phyloP scores from a whole-genome alignment of 2,329 filamentous ascomycete species.

The Colletotrichum agaves region DNA sequence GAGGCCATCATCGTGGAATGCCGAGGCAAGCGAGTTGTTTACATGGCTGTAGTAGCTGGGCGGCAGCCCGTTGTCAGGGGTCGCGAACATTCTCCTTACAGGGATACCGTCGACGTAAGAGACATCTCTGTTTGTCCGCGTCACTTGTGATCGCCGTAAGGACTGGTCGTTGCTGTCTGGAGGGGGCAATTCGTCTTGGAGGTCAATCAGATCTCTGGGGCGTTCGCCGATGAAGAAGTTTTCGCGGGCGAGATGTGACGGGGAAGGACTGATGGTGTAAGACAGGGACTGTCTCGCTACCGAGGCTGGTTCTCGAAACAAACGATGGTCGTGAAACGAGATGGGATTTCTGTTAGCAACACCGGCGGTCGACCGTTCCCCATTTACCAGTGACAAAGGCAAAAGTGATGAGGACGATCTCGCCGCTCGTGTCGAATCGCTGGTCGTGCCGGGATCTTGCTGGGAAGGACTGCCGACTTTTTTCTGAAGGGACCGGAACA shows the following conservation, averaged over 20 bases:
- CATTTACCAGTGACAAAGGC: background rate
- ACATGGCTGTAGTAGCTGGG: slow-evolving; percentile 44
- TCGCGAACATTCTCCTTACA: slow-evolving; percentile 44
- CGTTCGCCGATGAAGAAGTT: background rate
- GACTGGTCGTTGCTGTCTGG: too few species aligned
- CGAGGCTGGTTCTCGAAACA: background rate
- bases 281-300: background rate
- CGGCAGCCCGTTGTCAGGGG: slow-evolving; percentile 27
- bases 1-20: slow-evolving; percentile 47
- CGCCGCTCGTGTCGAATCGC: background rate
- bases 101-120: slow-evolving; percentile 41
- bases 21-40: slow-evolving; percentile 45
- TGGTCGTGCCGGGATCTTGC: background rate
- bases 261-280: background rate
- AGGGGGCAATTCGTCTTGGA: too few species aligned
- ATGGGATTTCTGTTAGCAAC: background rate
- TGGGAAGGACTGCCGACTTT: slow-evolving; percentile 41
- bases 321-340: background rate
- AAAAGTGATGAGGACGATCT: background rate
- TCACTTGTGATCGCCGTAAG: too few species aligned
- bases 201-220: background rate
- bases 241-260: background rate
- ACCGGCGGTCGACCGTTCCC: background rate
- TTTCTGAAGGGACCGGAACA: slow-evolving; percentile 43
- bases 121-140: slow-evolving; percentile 38